phyloP scores from a whole-genome alignment of 371 early-diverging fungal genomes.

The Rhizopus stolonifer region DNA sequence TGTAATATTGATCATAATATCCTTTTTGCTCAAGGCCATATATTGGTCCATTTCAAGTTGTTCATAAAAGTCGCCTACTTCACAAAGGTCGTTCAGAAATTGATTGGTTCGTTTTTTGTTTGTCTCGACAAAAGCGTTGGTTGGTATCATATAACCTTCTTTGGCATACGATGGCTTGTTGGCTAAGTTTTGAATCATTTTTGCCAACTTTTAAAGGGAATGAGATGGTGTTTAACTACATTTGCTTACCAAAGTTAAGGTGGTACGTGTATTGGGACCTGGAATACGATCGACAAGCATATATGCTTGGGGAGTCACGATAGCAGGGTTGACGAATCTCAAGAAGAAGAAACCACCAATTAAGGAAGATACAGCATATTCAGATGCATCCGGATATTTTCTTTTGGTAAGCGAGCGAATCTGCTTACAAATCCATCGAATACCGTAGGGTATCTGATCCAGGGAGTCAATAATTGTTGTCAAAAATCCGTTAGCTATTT shows the following conservation, averaged over 20 bases:
- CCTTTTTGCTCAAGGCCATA: slow-evolving; percentile 90
- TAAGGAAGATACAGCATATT: slow-evolving; percentile 79
- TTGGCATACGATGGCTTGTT: slow-evolving; percentile 93
- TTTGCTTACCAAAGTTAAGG: slow-evolving; percentile 66
- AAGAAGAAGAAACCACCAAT: slow-evolving; percentile 95
- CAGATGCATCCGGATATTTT: slow-evolving; percentile 86
- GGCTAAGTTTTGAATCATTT: slow-evolving; percentile 91
- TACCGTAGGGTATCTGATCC: slow-evolving; percentile 88
- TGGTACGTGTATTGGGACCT: slow-evolving; percentile 70
- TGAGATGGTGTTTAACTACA: not conserved
- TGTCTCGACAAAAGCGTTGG: slow-evolving; percentile 85
- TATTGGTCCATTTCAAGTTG: slow-evolving; percentile 96
- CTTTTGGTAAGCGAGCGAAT: slow-evolving; percentile 84
- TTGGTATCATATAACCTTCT: slow-evolving; percentile 88
- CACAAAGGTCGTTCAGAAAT: slow-evolving; percentile 90
- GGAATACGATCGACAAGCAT: slow-evolving; percentile 84
- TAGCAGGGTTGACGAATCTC: slow-evolving; percentile 91
- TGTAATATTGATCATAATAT: slow-evolving; percentile 83
- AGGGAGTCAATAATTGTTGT: slow-evolving; percentile 76
- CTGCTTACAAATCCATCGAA: slow-evolving; percentile 97
- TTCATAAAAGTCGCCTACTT: slow-evolving; percentile 95
- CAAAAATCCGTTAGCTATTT: slow-evolving; percentile 78
- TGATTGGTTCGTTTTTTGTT: slow-evolving; percentile 84
- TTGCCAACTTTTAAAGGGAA: slow-evolving; percentile 62
- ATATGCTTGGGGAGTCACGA: slow-evolving; percentile 90